Evolutionary conservation across 2,329 filamentous ascomycete species (phyloP).

Genomic region (Fusarium coffeatum): DNA sequence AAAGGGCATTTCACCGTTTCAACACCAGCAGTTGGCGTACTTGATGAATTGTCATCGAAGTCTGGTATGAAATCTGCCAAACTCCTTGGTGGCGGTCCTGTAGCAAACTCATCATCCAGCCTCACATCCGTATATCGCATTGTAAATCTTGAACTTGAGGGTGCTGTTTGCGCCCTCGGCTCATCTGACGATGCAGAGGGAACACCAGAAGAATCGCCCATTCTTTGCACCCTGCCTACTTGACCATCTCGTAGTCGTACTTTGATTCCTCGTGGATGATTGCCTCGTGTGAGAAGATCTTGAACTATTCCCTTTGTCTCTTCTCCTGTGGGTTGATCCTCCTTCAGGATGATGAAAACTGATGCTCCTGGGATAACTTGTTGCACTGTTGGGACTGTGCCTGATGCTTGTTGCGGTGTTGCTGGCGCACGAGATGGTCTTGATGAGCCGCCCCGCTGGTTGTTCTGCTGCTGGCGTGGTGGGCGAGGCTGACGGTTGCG

Average conservation of each 20-base stretch:
- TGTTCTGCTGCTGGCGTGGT: constrained; percentile 39
- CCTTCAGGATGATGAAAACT: constrained; percentile 81
- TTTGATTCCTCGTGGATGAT: constrained; percentile 84
- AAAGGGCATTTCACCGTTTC: constrained; percentile 67
- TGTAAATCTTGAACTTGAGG: constrained; percentile 47
- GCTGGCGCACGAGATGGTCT: constrained; percentile 39
- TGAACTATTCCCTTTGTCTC: constrained; percentile 75
- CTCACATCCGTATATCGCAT: constrained; percentile 52
- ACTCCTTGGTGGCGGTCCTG: constrained; percentile 55
- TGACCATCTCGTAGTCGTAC: constrained; percentile 77
- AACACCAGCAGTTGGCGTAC: background rate
- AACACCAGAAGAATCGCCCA: constrained; percentile 52
- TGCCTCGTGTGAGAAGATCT: constrained; percentile 76
- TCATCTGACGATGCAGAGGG: background rate
- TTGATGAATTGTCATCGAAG: constrained; percentile 41
- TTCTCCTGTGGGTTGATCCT: constrained; percentile 78
- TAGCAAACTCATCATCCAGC: constrained; percentile 52
- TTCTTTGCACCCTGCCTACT: constrained; percentile 77
- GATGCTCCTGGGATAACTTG: constrained; percentile 69
- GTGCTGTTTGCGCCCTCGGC: constrained; percentile 9
- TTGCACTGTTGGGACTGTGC: constrained; percentile 58
- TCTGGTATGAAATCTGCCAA: constrained; percentile 62
- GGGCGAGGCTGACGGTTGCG: constrained; percentile 50
- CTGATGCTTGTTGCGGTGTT: constrained; percentile 52
- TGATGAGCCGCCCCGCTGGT: constrained; percentile 32